Evolutionary conservation across 1,284 basidiomycete genomes (phyloP), one percentile per base, ranked within the genome.

Genomic region (Thecaphora thlaspeos): DNA sequence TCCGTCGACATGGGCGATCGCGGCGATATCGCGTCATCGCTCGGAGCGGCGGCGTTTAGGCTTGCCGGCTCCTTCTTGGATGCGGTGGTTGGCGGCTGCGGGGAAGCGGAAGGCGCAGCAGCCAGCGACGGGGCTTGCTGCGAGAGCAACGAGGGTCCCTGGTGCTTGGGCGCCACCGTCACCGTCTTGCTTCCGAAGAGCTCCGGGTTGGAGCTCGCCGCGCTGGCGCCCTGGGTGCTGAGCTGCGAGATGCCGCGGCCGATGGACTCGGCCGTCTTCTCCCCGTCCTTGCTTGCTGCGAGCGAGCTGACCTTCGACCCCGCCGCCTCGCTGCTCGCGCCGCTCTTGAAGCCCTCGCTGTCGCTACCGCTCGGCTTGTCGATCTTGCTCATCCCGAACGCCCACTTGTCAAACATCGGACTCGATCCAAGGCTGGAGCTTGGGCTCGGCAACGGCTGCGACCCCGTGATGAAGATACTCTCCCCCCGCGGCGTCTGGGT

Each of bases 401-500:
- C 87, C 82, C 88, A 89, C 73, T 89, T 90, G 82, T 96, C 93
- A 47, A 95, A 82, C 84, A 88, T 90, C 15, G 88, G 86, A 51
- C 83, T 84, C 9, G 84, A 85, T 23, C 87, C 87, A 83, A 77
- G 88, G 85, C 66, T 87, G 83, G 61, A 87, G 84, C 41, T 89
- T 81, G 70, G 89, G 83, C 80, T 81, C 0, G 94, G 92, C 9
- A 98, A 83, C 0, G 94, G 94, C 75, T 92, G 93, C 1, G 89
- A 92, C 34, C 90, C 90, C 1, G 91, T 95, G 80, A 97, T 96
- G 81, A 90, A 92, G 38, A 84, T 81, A 37, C 86, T 87, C 70
- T 95, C 91, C 26, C 88, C 87, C 38, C 91, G 84, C 0, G 94
- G 94, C 0, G 94, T 98, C 79, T 96, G 94, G 75, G 95, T 93